These are phyloP conservation scores for Berkeleyomyces rouxiae DNA, from an alignment of 2,329 filamentous ascomycete species.

Conservation along the genomic window DNA sequence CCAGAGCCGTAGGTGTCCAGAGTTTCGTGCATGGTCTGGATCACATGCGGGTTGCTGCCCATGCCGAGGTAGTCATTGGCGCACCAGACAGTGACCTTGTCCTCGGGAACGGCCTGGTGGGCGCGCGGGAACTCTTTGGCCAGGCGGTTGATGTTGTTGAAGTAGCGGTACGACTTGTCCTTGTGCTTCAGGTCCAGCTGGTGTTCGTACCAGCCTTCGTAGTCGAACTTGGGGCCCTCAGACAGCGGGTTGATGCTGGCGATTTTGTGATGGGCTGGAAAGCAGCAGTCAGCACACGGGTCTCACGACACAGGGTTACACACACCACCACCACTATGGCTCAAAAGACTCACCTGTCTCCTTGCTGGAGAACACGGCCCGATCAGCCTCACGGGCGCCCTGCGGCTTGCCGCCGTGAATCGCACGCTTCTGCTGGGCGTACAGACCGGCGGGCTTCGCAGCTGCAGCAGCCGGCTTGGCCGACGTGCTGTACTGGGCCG, in stretches of 20 bases:
- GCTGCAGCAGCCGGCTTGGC: constrained; percentile 26
- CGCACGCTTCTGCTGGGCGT: constrained; percentile 2
- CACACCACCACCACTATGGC: neutral
- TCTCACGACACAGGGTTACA: neutral
- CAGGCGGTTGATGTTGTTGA: constrained; percentile 99
- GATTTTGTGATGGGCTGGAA: constrained; percentile 10
- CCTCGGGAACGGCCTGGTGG: constrained; percentile 69
- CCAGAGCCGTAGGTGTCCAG: constrained; percentile 89
- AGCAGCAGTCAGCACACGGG: neutral
- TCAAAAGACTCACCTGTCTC: constrained; percentile 10
- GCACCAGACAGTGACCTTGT: constrained; percentile 94
- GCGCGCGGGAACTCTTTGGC: constrained; percentile 92
- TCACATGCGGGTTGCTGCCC: constrained; percentile 75
- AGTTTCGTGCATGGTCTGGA: constrained; percentile 87
- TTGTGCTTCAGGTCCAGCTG: constrained; percentile 98
- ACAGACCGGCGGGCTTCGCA: constrained; percentile 17
- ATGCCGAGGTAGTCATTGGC: constrained; percentile 98
- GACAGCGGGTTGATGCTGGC: constrained; percentile 17
- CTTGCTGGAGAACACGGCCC: constrained; percentile 12
- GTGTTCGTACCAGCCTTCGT: constrained; percentile 70
- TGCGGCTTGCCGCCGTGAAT: constrained; percentile 8
- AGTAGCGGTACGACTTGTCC: constrained; percentile 99
- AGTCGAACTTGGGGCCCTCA: constrained; percentile 55
- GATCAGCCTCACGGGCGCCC: constrained; percentile 11
- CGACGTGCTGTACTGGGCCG: constrained; percentile 34